Conservation (phyloP, 805 yeast species). For the Priceomyces carsonii region DNA sequence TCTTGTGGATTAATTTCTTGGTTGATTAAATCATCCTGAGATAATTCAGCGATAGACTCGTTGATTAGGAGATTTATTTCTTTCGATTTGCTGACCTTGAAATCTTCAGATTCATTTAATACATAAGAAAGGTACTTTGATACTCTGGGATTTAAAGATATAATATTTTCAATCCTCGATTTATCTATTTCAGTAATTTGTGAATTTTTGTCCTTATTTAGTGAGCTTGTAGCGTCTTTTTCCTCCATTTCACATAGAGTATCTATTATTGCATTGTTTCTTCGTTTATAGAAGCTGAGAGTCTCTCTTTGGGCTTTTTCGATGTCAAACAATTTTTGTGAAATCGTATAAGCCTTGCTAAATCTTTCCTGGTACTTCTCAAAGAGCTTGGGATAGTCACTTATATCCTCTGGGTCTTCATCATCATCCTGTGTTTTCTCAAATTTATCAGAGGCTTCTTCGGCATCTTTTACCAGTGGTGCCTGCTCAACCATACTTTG, state of each 20-base stretch:
- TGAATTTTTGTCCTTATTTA: not conserved
- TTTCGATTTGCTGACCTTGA: conserved; percentile 17
- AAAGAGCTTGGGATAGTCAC: conserved; percentile 26
- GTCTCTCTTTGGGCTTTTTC: conserved; percentile 38
- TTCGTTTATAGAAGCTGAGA: conserved; percentile 31
- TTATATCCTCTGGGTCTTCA: conserved; percentile 7
- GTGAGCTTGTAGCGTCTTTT: not conserved
- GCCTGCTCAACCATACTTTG: not conserved
- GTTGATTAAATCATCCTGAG: conserved; percentile 35
- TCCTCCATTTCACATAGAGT: conserved; percentile 21
- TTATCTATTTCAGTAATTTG: conserved; percentile 10
- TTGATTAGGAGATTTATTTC: conserved; percentile 28
- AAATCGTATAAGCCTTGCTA: conserved; percentile 19
- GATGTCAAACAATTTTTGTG: conserved; percentile 27
- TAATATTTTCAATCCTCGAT: conserved; percentile 22
- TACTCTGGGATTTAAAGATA: conserved; percentile 23
- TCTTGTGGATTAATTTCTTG: conserved; percentile 42
- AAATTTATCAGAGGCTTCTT: conserved; percentile 5
- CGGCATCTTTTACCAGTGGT: conserved; percentile 2
- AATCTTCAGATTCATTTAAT: conserved; percentile 9
- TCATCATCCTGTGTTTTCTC: conserved; percentile 8
- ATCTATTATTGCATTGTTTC: conserved; percentile 39
- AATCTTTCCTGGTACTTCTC: conserved; percentile 28
- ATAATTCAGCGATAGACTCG: conserved; percentile 39
- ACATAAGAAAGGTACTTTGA: conserved; percentile 17